A percentile compares a stretch with the other conserved stretches of the same genome.
These are phyloP conservation scores for Populus tomentosa DNA, from an alignment of 441 rosid species.

Conservation along the genomic window DNA sequence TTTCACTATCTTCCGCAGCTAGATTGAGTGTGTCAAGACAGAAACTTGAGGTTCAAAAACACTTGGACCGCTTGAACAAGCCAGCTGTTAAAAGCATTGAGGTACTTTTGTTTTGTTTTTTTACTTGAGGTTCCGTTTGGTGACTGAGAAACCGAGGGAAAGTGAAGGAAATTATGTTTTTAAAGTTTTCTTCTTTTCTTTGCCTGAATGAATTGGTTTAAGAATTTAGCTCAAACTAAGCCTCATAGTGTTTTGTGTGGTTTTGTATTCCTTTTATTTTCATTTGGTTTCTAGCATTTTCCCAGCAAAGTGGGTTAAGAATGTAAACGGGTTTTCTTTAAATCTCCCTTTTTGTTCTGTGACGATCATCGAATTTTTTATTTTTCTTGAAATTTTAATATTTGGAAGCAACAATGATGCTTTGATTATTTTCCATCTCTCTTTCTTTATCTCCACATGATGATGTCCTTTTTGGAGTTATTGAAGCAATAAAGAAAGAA, in stretches of 20 bases:
- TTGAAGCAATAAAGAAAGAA: conserved; percentile 14
- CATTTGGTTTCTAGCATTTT: conserved; percentile 3
- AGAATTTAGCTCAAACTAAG: not conserved
- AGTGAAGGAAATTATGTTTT: conserved; percentile 14
- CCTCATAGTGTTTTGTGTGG: not conserved
- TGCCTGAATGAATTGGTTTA: not conserved
- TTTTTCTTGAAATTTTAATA: not conserved
- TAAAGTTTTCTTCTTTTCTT: not conserved
- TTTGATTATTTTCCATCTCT: conserved; percentile 20
- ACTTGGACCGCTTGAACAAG: conserved; percentile 85
- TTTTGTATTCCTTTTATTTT: not conserved
- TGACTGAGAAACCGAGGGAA: conserved; percentile 25
- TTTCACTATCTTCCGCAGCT: conserved; percentile 48
- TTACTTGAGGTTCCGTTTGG: conserved; percentile 18
- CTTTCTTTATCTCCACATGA: conserved; percentile 21
- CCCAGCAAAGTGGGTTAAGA: conserved; percentile 3
- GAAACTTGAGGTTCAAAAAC: conserved; percentile 73
- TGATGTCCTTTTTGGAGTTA: conserved; percentile 24
- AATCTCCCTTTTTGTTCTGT: not conserved
- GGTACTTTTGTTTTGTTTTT: conserved; percentile 33
- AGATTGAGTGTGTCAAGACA: conserved; percentile 58
- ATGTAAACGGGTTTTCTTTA: not conserved
- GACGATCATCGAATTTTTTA: not conserved
- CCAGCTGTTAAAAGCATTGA: conserved; percentile 72
- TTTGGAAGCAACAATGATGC: conserved; percentile 15